Percentiles rank a stretch among this genome's conserved stretches.
Conservation (phyloP, 129 eudicot genomes). For the Tagetes patula region DNA sequence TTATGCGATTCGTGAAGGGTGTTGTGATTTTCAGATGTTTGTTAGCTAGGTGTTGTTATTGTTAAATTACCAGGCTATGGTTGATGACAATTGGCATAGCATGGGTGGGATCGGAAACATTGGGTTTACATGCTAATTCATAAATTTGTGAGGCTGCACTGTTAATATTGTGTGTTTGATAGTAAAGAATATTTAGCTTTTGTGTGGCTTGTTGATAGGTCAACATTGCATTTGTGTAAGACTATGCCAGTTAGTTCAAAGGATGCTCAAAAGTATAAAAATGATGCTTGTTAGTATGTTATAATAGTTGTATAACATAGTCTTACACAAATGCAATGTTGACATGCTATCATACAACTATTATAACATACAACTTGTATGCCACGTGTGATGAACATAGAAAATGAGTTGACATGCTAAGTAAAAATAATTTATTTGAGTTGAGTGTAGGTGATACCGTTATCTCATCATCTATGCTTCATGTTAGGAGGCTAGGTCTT, state of each 20-base stretch:
- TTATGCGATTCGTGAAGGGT: neutral
- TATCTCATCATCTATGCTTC: conserved; percentile 1
- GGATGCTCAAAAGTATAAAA: neutral
- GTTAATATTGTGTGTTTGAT: neutral
- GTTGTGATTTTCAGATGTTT: neutral
- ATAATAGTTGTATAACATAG: neutral
- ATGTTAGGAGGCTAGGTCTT: conserved; percentile 2
- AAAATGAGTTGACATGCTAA: neutral
- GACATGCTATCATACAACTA: neutral
- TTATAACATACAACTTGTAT: too few relatives aligned
- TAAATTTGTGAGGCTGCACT: neutral
- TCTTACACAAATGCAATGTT: neutral
- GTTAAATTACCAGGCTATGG: neutral
- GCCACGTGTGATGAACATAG: neutral
- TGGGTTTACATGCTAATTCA: neutral
- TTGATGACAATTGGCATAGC: neutral
- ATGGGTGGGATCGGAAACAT: neutral
- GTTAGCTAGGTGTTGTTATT: neutral
- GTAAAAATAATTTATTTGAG: neutral
- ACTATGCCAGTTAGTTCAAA: neutral
- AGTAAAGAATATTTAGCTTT: neutral
- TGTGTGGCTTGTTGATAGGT: neutral
- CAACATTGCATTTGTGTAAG: neutral
- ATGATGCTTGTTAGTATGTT: neutral
- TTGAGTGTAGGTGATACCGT: neutral